phyloP scores from a whole-genome alignment of 2,329 filamentous ascomycete species.

The Hypomyces rosellus region DNA sequence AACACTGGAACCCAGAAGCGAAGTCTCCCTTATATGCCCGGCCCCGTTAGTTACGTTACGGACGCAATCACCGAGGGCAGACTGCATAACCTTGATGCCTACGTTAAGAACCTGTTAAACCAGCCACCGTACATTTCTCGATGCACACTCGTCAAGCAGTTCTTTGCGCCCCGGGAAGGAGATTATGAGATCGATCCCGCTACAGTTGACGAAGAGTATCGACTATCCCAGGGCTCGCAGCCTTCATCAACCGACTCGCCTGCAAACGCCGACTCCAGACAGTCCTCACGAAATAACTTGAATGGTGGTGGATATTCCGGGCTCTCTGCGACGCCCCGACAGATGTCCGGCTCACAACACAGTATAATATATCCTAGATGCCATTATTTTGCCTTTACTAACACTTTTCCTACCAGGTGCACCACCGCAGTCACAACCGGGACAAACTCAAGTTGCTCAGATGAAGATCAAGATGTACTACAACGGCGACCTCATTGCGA shows the following conservation, averaged over 20 bases:
- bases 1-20: constrained; percentile 74
- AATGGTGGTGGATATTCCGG: constrained; percentile 51
- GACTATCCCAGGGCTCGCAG: constrained; percentile 64
- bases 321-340: constrained; percentile 44
- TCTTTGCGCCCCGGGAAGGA: constrained; percentile 83
- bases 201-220: constrained; percentile 68
- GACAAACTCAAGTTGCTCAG: constrained; percentile 9
- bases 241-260: constrained; percentile 60
- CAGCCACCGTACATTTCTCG: constrained; percentile 80
- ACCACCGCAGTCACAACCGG: constrained; percentile 20
- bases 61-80: constrained; percentile 93
- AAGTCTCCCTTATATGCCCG: constrained; percentile 93
- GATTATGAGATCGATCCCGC: constrained; percentile 88
- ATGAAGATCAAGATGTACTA: constrained; percentile 97
- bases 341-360: constrained; percentile 37
- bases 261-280: constrained; percentile 53
- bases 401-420: not conserved
- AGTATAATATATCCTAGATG: constrained; percentile 7
- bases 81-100: constrained; percentile 87
- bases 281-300: constrained; percentile 59
- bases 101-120: constrained; percentile 83
- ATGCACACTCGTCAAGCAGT: constrained; percentile 77
- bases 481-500: constrained; percentile 84
- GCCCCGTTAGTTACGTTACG: constrained; percentile 96
- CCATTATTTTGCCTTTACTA: not conserved